These are phyloP conservation scores for Beauveria brongniartii DNA, from an alignment of 2,329 filamentous ascomycete genomes.

Conservation along the genomic window DNA sequence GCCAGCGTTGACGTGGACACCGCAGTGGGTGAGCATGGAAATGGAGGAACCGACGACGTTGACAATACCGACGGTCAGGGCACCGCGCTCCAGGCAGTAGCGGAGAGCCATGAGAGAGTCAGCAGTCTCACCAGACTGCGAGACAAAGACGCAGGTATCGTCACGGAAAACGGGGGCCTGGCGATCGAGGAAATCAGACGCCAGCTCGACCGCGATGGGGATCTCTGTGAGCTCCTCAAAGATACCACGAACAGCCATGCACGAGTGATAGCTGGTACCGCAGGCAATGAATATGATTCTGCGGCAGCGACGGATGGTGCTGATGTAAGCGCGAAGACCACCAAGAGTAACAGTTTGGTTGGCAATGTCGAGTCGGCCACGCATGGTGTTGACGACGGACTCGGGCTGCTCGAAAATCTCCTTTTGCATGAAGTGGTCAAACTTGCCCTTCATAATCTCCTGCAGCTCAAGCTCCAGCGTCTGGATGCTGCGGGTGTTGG, in stretches of 20 bases:
- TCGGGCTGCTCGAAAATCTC: conserved; percentile 99
- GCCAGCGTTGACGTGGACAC: conserved; percentile 98
- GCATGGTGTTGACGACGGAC: conserved; percentile 99
- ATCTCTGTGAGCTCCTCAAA: conserved; percentile 99
- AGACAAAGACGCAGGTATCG: conserved; percentile 98
- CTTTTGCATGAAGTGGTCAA: conserved; percentile 99
- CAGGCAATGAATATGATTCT: conserved; percentile 99
- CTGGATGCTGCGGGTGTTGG: conserved; percentile 96
- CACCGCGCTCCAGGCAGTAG: conserved; percentile 96
- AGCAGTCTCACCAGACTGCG: conserved; percentile 96
- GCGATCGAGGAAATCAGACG: conserved; percentile 95
- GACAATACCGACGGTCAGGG: conserved; percentile 94
- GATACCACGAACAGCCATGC: conserved; percentile 96
- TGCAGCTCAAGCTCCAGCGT: conserved; percentile 97
- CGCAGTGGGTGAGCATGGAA: conserved; percentile 96
- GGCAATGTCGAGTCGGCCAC: conserved; percentile 86
- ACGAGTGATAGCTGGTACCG: conserved; percentile 97
- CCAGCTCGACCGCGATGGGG: conserved; percentile 91
- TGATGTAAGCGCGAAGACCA: conserved; percentile 91
- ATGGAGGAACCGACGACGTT: conserved; percentile 98
- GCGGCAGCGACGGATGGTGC: conserved; percentile 91
- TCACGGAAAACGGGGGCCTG: conserved; percentile 98
- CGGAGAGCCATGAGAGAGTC: conserved; percentile 95
- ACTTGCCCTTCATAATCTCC: conserved; percentile 99
- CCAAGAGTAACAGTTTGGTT: conserved; percentile 95